phyloP scores from a whole-genome alignment of 2,329 filamentous ascomycete species.

The Aspergillus ibericus region DNA sequence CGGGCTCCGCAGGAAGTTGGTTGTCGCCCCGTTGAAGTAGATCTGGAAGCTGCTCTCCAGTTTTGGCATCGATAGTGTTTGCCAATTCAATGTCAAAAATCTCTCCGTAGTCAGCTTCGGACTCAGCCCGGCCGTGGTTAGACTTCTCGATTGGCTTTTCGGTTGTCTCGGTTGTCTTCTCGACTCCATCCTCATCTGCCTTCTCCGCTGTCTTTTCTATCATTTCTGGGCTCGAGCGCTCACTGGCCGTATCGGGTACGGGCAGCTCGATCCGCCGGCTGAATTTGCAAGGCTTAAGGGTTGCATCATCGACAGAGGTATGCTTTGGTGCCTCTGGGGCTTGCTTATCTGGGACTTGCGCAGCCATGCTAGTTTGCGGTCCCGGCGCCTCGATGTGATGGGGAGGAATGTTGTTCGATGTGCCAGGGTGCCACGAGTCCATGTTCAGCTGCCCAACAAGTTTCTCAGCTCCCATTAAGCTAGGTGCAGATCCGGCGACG shows the following conservation, averaged over 20 bases:
- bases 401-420: conserved; percentile 30
- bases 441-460: conserved; percentile 50
- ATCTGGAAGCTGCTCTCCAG: conserved; percentile 35
- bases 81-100: conserved; percentile 39
- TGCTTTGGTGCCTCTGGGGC: conserved; percentile 12
- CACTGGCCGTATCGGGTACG: conserved; percentile 41
- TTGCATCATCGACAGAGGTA: conserved; percentile 25
- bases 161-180: conserved; percentile 12
- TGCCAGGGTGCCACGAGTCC: conserved; percentile 43
- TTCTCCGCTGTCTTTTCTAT: conserved; percentile 8
- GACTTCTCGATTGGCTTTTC: conserved; percentile 4
- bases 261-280: conserved; percentile 41
- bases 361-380: conserved; percentile 33
- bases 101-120: conserved; percentile 11
- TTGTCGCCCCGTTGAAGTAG: conserved; percentile 19
- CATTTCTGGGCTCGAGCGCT: conserved; percentile 30
- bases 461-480: conserved; percentile 50
- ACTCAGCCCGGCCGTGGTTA: conserved; percentile 5
- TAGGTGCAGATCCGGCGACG: conserved; percentile 43
- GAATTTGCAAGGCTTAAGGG: conserved; percentile 34
- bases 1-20: conserved; percentile 14
- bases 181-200: not conserved
- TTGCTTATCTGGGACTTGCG: conserved; percentile 25
- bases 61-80: conserved; percentile 45
- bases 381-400: conserved; percentile 34